These are phyloP conservation scores for Backusella macrospora DNA, from an alignment of 192 early-diverging fungal genomes.

Conservation along the genomic window DNA sequence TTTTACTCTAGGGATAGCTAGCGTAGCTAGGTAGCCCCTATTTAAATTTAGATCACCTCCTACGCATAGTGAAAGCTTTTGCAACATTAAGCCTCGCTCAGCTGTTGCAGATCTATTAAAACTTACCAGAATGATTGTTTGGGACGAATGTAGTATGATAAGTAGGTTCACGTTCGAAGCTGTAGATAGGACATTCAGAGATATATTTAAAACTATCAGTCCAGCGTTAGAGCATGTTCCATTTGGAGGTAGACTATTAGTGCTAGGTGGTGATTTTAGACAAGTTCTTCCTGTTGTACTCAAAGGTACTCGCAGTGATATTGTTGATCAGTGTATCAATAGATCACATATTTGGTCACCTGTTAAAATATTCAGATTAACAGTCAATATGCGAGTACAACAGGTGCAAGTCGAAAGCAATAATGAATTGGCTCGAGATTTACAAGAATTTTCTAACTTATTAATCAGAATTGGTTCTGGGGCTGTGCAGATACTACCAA, in stretches of 20 bases:
- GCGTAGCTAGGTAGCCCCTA: no score
- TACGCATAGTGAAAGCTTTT: no score
- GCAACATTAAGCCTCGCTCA: not conserved
- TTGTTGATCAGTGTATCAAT: constrained; percentile 32
- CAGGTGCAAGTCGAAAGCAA: not conserved
- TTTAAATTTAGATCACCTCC: no score
- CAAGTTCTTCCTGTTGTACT: constrained; percentile 35
- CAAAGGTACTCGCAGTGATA: constrained; percentile 11
- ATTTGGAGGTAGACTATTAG: constrained; percentile 34
- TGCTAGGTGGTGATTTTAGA: constrained; percentile 41
- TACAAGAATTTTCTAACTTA: not conserved
- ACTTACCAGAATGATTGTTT: constrained; percentile 24
- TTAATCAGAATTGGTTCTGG: not conserved
- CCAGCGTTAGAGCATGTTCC: constrained; percentile 24
- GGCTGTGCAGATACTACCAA: not conserved
- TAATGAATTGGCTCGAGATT: not conserved
- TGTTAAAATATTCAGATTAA: constrained; percentile 18
- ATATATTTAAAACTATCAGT: constrained; percentile 10
- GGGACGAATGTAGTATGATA: constrained; percentile 44
- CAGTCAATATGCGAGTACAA: constrained; percentile 21
- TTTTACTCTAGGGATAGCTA: no score
- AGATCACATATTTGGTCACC: constrained; percentile 16
- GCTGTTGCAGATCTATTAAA: constrained; percentile 12
- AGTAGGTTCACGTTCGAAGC: constrained; percentile 20
- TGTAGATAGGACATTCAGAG: constrained; percentile 20